Evolutionary conservation across 768 basidiomycete species (phyloP).

Genomic region (Xerocomellus amylosporus): DNA sequence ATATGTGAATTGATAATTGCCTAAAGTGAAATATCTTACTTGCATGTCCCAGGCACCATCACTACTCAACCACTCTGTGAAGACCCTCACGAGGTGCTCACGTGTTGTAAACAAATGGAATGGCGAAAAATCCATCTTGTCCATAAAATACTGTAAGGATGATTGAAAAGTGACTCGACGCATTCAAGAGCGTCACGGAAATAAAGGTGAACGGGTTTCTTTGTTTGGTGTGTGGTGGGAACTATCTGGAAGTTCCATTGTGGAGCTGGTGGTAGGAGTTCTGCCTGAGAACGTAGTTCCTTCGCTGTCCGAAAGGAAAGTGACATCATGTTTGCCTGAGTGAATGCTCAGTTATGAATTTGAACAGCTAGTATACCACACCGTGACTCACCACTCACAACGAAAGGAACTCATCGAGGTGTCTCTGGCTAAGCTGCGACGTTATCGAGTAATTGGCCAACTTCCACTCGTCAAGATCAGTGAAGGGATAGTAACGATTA

Average conservation of each 20-base stretch:
- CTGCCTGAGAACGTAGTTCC: neutral
- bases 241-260: neutral
- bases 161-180: neutral
- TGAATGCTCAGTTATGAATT: neutral
- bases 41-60: too few relatives aligned
- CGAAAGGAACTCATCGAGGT: too few relatives aligned
- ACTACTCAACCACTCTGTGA: constrained; percentile 24
- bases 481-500: neutral
- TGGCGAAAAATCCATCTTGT: neutral
- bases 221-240: neutral
- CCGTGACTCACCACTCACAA: too few relatives aligned
- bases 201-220: neutral
- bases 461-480: neutral
- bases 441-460: neutral
- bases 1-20: too few relatives aligned
- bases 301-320: neutral
- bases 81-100: neutral
- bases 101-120: neutral
- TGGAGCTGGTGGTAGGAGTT: neutral
- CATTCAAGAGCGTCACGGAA: neutral
- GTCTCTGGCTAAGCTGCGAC: neutral
- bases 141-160: neutral
- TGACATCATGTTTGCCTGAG: neutral
- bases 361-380: neutral
- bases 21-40: too few relatives aligned